These are phyloP conservation scores for Brassica hybrid DNA, from an alignment of 441 rosid genomes.

Conservation along the genomic window DNA sequence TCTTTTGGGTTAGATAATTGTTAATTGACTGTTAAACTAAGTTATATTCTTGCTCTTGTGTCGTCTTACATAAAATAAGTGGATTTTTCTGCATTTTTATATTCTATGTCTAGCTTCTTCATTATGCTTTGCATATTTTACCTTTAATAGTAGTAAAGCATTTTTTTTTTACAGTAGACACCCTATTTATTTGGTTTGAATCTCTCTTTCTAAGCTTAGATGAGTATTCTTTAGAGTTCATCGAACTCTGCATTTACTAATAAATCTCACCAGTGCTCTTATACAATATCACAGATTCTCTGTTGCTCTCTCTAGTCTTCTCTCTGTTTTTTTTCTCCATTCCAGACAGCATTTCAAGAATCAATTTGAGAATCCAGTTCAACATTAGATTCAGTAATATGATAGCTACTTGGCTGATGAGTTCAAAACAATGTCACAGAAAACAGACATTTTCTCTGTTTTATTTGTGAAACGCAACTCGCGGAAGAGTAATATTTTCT, in stretches of 20 bases:
- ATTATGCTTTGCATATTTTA: neutral
- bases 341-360: neutral
- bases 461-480: too few species aligned
- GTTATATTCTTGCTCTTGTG: constrained; percentile 4
- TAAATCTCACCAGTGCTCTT: neutral
- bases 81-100: neutral
- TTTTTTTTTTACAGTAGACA: neutral
- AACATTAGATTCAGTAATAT: neutral
- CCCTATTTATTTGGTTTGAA: neutral
- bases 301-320: neutral
- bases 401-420: neutral
- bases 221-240: neutral
- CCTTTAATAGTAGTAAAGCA: neutral
- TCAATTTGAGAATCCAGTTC: neutral
- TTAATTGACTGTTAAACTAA: neutral
- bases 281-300: neutral
- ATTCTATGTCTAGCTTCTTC: neutral
- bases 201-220: neutral
- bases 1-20: neutral
- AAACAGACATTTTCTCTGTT: neutral
- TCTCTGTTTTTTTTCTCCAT: neutral
- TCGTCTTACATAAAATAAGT: neutral
- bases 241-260: neutral
- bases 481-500: too few species aligned
- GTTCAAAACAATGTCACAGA: neutral